phyloP scores from a whole-genome alignment of 176 grass and related monocot species.

The Oryza rufipogon region DNA sequence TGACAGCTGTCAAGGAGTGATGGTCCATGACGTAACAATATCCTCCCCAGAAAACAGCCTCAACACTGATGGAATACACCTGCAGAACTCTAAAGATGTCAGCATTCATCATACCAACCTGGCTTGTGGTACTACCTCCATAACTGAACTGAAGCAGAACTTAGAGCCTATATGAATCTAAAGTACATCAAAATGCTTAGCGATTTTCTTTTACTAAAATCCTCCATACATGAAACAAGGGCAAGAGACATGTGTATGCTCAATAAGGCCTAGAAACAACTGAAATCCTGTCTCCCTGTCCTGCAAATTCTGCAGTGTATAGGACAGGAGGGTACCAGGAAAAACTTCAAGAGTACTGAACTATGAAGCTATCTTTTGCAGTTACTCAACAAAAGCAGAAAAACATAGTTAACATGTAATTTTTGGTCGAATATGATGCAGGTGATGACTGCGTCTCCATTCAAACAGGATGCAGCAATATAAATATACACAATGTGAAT shows the following conservation, averaged over 20 bases:
- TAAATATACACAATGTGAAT: constrained; percentile 90
- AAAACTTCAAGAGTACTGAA: constrained; percentile 15
- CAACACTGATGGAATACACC: constrained; percentile 98
- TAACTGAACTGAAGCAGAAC: background rate
- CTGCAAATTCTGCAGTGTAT: constrained; percentile 23
- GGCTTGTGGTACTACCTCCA: constrained; percentile 70
- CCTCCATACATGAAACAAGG: background rate
- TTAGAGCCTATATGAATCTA: constrained; percentile 13
- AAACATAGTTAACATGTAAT: constrained; percentile 10
- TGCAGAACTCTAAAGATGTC: constrained; percentile 97
- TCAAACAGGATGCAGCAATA: constrained; percentile 93
- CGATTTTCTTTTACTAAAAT: constrained; percentile 19
- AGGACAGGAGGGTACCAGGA: constrained; percentile 16
- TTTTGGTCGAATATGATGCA: constrained; percentile 50
- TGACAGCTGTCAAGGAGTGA: constrained; percentile 85
- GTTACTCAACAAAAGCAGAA: constrained; percentile 34
- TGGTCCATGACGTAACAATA: constrained; percentile 87
- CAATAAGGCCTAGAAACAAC: constrained; percentile 30
- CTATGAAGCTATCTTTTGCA: background rate
- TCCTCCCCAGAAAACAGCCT: constrained; percentile 81
- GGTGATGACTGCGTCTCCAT: constrained; percentile 96
- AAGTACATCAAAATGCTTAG: constrained; percentile 24
- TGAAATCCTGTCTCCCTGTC: constrained; percentile 36
- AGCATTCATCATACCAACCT: constrained; percentile 89
- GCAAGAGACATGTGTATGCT: constrained; percentile 26